Evolutionary conservation across 1,139 yeast species (phyloP).

Genomic region (Sporopachydermia cereana): DNA sequence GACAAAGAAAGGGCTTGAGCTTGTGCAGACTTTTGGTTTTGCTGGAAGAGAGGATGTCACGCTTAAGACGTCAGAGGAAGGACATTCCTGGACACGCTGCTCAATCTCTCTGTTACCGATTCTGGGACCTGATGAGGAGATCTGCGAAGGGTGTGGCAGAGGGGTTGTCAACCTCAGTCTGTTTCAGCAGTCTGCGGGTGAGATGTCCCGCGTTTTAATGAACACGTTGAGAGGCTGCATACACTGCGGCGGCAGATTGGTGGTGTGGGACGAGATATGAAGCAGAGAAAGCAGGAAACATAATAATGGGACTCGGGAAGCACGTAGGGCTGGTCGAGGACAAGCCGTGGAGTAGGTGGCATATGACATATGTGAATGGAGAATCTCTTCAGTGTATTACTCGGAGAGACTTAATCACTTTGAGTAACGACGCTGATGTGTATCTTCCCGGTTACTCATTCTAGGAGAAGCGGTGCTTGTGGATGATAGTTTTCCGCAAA

Average conservation of each 20-base stretch:
- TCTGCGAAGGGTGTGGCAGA: constrained; percentile 8
- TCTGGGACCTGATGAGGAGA: not conserved
- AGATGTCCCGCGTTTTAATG: constrained; percentile 1
- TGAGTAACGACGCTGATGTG: not conserved
- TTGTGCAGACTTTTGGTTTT: not conserved
- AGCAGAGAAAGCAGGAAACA: no score
- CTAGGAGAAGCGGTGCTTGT: not conserved
- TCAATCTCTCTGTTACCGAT: constrained; percentile 6
- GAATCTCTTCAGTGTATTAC: no score
- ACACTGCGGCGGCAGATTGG: constrained; percentile 7
- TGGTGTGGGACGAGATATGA: not conserved
- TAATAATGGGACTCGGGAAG: no score
- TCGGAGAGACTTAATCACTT: no score
- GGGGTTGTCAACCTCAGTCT: not conserved
- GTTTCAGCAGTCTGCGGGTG: not conserved
- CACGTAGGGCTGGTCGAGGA: no score
- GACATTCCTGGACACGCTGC: constrained; percentile 7
- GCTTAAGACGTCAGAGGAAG: no score
- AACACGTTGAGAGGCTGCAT: constrained; percentile 5
- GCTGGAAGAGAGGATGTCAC: not conserved
- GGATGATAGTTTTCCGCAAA: not conserved
- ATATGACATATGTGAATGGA: no score
- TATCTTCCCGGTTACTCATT: not conserved
- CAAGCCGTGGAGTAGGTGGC: no score
- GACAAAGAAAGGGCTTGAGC: no score